Conservation (phyloP, 495 filamentous ascomycete species). For the Annulohypoxylon maeteangense region DNA sequence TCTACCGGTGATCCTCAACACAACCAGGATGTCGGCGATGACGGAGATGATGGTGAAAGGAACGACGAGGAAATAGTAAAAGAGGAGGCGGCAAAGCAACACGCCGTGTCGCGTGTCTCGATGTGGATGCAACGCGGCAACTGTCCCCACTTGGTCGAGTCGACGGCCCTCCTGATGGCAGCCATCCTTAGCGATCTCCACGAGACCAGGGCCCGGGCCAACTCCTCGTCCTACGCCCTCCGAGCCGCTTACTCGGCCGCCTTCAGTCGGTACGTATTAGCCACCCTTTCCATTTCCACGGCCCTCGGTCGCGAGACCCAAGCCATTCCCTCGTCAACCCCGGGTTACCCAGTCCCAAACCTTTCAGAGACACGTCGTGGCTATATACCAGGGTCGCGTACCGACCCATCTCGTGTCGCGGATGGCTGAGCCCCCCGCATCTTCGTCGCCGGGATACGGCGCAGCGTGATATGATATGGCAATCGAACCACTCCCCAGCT, state of each 20-base stretch:
- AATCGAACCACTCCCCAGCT: constrained; percentile 16
- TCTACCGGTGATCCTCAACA: constrained; percentile 12
- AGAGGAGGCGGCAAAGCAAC: constrained; percentile 39
- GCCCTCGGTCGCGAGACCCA: constrained; percentile 9
- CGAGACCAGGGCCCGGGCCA: constrained; percentile 55
- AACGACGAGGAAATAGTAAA: constrained; percentile 19
- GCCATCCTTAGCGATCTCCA: constrained; percentile 73
- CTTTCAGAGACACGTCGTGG: background rate
- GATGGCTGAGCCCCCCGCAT: background rate
- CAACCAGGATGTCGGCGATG: constrained; percentile 7
- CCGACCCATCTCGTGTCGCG: background rate
- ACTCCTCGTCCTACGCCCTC: constrained; percentile 52
- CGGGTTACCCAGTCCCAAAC: background rate
- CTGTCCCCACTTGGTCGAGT: constrained; percentile 84
- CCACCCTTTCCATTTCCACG: background rate
- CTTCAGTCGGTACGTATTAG: constrained; percentile 58
- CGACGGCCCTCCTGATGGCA: constrained; percentile 79
- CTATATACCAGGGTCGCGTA: background rate
- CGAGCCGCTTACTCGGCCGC: constrained; percentile 60
- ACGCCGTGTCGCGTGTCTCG: constrained; percentile 60
- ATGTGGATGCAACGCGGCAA: constrained; percentile 74
- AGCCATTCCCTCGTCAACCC: background rate
- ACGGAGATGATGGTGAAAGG: constrained; percentile 26
- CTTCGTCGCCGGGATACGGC: background rate
- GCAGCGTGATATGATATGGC: background rate